Evolutionary conservation across 2,329 filamentous ascomycete genomes (phyloP), one percentile per base, ranked within the genome.

Genomic region (Bipolaris oryzae): DNA sequence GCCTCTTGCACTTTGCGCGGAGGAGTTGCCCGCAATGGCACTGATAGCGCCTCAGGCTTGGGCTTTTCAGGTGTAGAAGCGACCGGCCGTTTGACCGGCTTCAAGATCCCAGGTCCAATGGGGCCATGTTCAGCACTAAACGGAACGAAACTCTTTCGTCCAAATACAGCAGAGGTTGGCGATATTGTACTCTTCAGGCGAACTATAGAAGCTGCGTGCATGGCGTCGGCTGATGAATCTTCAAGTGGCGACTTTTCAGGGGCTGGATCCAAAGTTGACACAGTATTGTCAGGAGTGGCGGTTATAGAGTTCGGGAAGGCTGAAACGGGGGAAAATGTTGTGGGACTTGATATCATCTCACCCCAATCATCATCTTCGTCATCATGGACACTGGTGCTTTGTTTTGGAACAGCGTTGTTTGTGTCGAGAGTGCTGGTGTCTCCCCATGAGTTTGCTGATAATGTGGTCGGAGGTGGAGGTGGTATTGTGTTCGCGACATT

Each of bases 271-370:
- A 58, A 42, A 18, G 62, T 55, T 5, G 64, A 61, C 7, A 60
- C 38, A 0, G 59, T 64, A 18, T 53, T 63, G 18, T 58, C 50
- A 1, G 45, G 57, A 2, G 53, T 53, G 31, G 51, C 54, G 5
- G 60, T 34, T 39, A 61, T 25, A 13, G 44, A 43, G 16, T 53
- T 60, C 11, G 63, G 38, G 23, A 59, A 58, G 15, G 62, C 57
- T 9, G 64, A 55, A 18, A 61, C 58, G 13, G 62, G 61, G 28
- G 58, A 64, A n/a, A 71, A 62, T 1, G 69, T 48, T 7, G 68
- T 69, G 46, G 74, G 72, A 13, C 68, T 76, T 41, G 75, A 68
- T 39, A 77, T 69, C 75, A 77, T 77, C 38, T 77, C 75, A 50
- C 75, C 75, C 75, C 75, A 77, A 21, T 76, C 72, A 23, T 76